Evolutionary conservation across 371 early-diverging fungal species (phyloP).

Genomic region (Mortierella sp.): DNA sequence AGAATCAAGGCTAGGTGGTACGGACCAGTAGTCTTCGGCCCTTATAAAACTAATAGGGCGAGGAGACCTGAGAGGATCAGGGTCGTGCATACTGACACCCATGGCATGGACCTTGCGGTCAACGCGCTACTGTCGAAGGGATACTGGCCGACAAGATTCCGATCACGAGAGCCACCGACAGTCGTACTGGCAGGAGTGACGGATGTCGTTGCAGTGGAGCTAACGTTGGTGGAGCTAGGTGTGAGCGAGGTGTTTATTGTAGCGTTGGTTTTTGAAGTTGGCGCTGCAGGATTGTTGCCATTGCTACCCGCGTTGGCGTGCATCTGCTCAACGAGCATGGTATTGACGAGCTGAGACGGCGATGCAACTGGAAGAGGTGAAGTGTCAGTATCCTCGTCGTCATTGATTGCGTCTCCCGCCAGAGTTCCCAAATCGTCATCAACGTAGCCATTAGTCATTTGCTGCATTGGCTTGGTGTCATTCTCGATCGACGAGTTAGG

Average conservation of each 20-base stretch:
- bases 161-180: too few relatives aligned
- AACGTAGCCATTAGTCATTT: not conserved
- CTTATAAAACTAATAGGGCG: too few relatives aligned
- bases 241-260: too few relatives aligned
- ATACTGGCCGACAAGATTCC: too few relatives aligned
- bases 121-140: not conserved
- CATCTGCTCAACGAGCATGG: not conserved
- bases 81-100: too few relatives aligned
- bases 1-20: too few relatives aligned
- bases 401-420: conserved; percentile 40
- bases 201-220: too few relatives aligned
- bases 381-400: conserved; percentile 5
- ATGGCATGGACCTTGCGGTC: not conserved
- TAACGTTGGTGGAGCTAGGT: too few relatives aligned
- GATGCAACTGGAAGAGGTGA: conserved; percentile 10
- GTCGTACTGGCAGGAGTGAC: too few relatives aligned
- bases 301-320: not conserved
- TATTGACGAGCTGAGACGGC: conserved; percentile 29
- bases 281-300: not conserved
- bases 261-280: too few relatives aligned
- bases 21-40: too few relatives aligned
- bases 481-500: conserved; percentile 6
- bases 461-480: not conserved
- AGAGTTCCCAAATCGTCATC: conserved; percentile 16
- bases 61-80: too few relatives aligned